Conservation (phyloP, 441 rosid genomes). For the Adansonia rubrostipa region DNA sequence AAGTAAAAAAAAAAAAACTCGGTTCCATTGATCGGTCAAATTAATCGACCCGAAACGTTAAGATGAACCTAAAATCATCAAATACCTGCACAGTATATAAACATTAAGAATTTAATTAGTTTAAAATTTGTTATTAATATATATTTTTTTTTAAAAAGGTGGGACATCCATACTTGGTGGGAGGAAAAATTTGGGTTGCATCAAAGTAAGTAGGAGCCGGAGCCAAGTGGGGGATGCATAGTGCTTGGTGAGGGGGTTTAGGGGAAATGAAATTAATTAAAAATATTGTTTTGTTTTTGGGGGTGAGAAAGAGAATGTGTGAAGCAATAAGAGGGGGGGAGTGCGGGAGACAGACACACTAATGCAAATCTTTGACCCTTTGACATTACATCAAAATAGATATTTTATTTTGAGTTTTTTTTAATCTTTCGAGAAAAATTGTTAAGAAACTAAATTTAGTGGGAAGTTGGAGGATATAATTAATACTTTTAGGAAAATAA, state of each 20-base stretch:
- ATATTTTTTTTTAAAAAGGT: background rate
- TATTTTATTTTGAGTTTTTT: constrained; percentile 3
- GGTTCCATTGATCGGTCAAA: constrained; percentile 33
- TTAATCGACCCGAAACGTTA: constrained; percentile 18
- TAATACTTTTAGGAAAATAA: background rate
- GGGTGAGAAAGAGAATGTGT: constrained; percentile 21
- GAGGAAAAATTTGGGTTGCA: background rate
- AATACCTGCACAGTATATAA: background rate
- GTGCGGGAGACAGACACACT: constrained; percentile 50
- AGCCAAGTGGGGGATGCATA: constrained; percentile 36
- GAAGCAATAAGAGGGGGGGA: background rate
- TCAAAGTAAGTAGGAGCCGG: too few relatives aligned
- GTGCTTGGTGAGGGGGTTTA: constrained; percentile 41
- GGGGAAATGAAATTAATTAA: constrained; percentile 25
- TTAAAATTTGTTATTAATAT: background rate
- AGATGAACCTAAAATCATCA: constrained; percentile 13
- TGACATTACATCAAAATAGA: constrained; percentile 38
- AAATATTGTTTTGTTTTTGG: background rate
- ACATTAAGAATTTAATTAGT: background rate
- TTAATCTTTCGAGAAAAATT: constrained; percentile 54
- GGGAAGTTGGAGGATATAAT: constrained; percentile 5
- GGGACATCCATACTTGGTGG: constrained; percentile 5
- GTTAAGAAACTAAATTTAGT: background rate
- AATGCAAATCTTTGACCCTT: constrained; percentile 64
- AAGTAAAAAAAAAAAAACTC: constrained; percentile 12